Evolutionary conservation across 495 filamentous ascomycete genomes (phyloP).

Genomic region (Xylaria intraflava): DNA sequence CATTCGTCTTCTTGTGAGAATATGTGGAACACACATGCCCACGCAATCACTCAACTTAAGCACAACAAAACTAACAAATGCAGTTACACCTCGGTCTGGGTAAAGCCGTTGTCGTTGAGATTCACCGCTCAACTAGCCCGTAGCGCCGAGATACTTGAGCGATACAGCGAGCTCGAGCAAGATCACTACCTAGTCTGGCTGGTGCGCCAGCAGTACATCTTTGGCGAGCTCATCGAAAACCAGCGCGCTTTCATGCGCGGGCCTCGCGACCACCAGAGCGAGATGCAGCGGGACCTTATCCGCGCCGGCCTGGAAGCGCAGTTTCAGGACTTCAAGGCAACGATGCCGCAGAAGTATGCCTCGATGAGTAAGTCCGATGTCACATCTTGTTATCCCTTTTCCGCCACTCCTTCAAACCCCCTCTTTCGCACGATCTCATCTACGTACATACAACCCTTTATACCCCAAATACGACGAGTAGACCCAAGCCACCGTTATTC

Average conservation of each 20-base stretch:
- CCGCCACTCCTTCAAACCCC: conserved; percentile 5
- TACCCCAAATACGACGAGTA: too few species aligned
- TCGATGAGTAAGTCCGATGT: conserved; percentile 11
- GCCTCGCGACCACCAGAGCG: conserved; percentile 18
- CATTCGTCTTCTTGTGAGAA: too few species aligned
- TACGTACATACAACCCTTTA: too few species aligned
- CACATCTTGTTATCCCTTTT: background rate
- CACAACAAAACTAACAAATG: background rate
- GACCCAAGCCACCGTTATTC: too few species aligned
- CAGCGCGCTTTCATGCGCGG: conserved; percentile 17
- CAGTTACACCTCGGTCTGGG: conserved; percentile 33
- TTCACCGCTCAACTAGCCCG: conserved; percentile 29
- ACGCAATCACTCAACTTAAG: background rate
- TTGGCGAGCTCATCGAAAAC: conserved; percentile 31
- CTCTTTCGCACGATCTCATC: too few species aligned
- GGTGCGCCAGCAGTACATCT: conserved; percentile 32
- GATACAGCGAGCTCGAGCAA: conserved; percentile 19
- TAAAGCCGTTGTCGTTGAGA: conserved; percentile 14
- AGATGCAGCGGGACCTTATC: conserved; percentile 34
- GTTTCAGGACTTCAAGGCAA: conserved; percentile 30
- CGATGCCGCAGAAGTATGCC: conserved; percentile 20
- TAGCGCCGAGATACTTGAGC: conserved; percentile 31
- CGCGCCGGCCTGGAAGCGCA: conserved; percentile 38
- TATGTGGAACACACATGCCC: background rate
- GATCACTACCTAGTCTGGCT: conserved; percentile 38